These are phyloP conservation scores for Lobosporangium transversale DNA, from an alignment of 192 early-diverging fungal genomes.

Conservation along the genomic window DNA sequence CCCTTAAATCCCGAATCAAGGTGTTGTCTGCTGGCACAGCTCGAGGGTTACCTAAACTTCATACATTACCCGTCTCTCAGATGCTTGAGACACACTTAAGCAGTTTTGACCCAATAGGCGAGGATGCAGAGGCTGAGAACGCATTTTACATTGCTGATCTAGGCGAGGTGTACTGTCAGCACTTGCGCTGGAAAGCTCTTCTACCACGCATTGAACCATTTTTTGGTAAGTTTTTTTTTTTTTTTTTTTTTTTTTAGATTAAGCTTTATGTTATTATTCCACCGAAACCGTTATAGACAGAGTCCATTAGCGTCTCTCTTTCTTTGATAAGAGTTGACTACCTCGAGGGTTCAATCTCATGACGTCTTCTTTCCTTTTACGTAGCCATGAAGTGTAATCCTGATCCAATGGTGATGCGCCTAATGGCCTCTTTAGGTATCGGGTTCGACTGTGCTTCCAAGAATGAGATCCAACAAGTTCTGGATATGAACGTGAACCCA, in stretches of 20 bases:
- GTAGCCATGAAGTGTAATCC: slow-evolving; percentile 98
- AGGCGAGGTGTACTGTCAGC: slow-evolving; percentile 90
- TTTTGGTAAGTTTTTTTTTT: slow-evolving; percentile 69
- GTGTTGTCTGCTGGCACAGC: slow-evolving; percentile 2
- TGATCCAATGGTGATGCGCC: slow-evolving; percentile 83
- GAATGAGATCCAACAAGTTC: slow-evolving; percentile 86
- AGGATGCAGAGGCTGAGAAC: slow-evolving; percentile 76
- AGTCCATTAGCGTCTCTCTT: no score
- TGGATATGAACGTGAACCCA: slow-evolving; percentile 77
- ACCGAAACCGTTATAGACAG: no score
- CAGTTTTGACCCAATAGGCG: slow-evolving; percentile 24
- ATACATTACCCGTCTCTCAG: slow-evolving; percentile 10
- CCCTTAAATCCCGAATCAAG: slow-evolving; percentile 25
- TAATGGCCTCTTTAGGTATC: slow-evolving; percentile 81
- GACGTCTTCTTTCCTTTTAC: neutral
- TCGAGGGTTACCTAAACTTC: slow-evolving; percentile 6
- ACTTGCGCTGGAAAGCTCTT: slow-evolving; percentile 78
- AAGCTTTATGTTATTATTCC: slow-evolving; percentile 12
- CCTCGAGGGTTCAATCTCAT: no score
- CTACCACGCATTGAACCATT: slow-evolving; percentile 96
- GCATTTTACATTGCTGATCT: slow-evolving; percentile 96
- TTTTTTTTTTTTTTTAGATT: slow-evolving; percentile 16
- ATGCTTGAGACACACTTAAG: slow-evolving; percentile 31
- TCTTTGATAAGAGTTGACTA: no score
- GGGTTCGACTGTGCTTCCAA: slow-evolving; percentile 99